These are phyloP conservation scores for Podospora comata DNA, from an alignment of 495 filamentous ascomycete genomes.

Conservation along the genomic window DNA sequence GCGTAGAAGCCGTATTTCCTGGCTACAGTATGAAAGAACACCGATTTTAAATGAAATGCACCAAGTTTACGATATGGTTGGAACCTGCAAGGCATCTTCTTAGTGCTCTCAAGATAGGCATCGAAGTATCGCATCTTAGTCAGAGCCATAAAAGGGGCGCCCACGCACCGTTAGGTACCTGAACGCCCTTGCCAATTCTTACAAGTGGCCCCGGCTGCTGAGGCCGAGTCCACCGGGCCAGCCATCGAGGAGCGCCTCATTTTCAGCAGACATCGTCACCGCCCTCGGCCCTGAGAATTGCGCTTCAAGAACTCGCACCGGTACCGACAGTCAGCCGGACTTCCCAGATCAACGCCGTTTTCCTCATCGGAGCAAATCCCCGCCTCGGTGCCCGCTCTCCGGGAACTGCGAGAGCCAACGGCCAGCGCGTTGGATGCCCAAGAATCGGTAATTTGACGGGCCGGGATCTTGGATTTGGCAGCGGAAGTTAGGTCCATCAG, in stretches of 20 bases:
- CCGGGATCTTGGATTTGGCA: slow-evolving; percentile 8
- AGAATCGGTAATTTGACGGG: slow-evolving; percentile 18
- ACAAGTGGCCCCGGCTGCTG: not conserved
- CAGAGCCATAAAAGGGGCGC: not conserved
- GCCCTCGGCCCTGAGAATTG: not conserved
- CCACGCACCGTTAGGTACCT: not conserved
- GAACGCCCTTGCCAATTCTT: not conserved
- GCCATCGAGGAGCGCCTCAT: not conserved
- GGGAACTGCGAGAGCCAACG: slow-evolving; percentile 1
- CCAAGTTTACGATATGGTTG: not conserved
- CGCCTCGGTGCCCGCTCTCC: not conserved
- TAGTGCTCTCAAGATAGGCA: not conserved
- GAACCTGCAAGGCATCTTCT: not conserved
- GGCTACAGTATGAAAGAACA: not conserved
- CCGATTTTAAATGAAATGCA: not conserved
- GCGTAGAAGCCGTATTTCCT: not conserved
- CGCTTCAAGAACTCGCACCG: not conserved
- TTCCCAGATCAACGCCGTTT: slow-evolving; percentile 3
- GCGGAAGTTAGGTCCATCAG: slow-evolving; percentile 12
- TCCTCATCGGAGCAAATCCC: slow-evolving; percentile 3
- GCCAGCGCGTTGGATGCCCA: slow-evolving; percentile 16
- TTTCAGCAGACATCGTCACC: not conserved
- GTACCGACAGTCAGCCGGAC: slow-evolving; percentile 5
- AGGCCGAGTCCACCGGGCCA: not conserved
- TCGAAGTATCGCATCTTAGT: not conserved